These are phyloP conservation scores for Colletotrichum costaricense DNA, from an alignment of 2,329 filamentous ascomycete species.

Conservation along the genomic window DNA sequence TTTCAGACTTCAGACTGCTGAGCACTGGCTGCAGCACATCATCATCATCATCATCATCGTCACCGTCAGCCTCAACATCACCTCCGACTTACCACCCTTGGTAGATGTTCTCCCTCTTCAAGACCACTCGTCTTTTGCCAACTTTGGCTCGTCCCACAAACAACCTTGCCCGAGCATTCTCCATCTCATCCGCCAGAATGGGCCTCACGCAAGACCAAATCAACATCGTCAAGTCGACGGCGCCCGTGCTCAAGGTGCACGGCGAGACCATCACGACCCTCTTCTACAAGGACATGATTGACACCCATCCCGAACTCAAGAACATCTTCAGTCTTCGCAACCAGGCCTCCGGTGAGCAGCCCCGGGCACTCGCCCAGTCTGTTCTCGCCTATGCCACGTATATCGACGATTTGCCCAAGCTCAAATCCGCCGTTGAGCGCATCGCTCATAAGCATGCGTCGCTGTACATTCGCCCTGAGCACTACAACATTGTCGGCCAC, in stretches of 20 bases:
- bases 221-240: constrained; percentile 80
- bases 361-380: constrained; percentile 74
- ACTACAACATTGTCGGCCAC: constrained; percentile 78
- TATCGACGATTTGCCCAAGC: constrained; percentile 75
- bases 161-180: not conserved
- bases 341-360: constrained; percentile 75
- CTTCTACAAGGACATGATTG: constrained; percentile 79
- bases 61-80: not conserved
- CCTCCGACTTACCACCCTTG: no score
- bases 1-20: not conserved
- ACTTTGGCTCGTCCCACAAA: not conserved
- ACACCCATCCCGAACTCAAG: constrained; percentile 71
- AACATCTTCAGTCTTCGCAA: constrained; percentile 79
- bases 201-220: constrained; percentile 73
- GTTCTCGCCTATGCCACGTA: constrained; percentile 79
- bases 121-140: constrained; percentile 8
- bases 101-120: constrained; percentile 10
- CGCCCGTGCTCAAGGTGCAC: constrained; percentile 76
- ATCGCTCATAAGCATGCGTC: constrained; percentile 83
- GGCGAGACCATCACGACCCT: constrained; percentile 75
- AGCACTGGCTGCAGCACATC: constrained; percentile 13
- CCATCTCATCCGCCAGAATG: constrained; percentile 44
- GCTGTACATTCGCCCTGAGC: constrained; percentile 74
- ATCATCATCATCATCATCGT: not conserved
- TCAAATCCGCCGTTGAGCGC: constrained; percentile 69